Base-by-base conservation (phyloP, 768 basidiomycete genomes). In the Cystoderma amianthinum region DNA sequence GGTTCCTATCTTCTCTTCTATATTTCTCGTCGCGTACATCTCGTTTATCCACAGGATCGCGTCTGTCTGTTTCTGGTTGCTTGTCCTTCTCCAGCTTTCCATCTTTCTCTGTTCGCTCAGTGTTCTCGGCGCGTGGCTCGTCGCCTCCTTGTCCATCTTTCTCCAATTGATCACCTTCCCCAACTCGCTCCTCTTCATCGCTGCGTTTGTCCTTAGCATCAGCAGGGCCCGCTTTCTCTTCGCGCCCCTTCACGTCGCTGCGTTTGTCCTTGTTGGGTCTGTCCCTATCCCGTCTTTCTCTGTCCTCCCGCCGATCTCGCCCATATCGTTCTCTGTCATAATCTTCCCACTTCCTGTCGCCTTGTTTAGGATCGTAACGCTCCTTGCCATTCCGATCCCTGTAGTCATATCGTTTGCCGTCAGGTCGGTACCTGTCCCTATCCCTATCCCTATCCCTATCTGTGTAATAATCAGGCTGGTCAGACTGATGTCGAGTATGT, bases 331-430 rank as follows among this genome's bases (percentile, higher is more conserved):
- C 39, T 19, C 28, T 2, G 7, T 23, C 39, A 9, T 36, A n/a
- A 17, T 25, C 38, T 5, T 48, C 48, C 18, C 36, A 16, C 5
- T 44, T 39, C 10, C 48, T 33, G 13, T 51, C 45, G 25, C n/a
- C 7, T 28, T n/a, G 34, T 19, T 42, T 40, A 40, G 43, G 38
- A 13, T 45, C 30, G n/a, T 36, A 25, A 24, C 41, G 33, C 2
- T 43, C 32, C 34, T 30, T 44, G 21, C n/a, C 39, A 32, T 41
- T 40, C 16, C 42, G 39, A 16, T 48, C 54, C 24, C 45, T 36
- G 12, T 42, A 48, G 41, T 52, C 50, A 39, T 48, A 48, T 34
- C 53, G 41, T 22, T 45, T 46, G 38, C 50, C 47, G 17, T 48
- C 38, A 9, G 53, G 48, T 15, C 47, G 43, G n/a, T 54, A 50